Evolutionary conservation across 2,329 filamentous ascomycete species (phyloP), one percentile per base, ranked within the genome.

Genomic region (Dendrostoma leiphaemia): DNA sequence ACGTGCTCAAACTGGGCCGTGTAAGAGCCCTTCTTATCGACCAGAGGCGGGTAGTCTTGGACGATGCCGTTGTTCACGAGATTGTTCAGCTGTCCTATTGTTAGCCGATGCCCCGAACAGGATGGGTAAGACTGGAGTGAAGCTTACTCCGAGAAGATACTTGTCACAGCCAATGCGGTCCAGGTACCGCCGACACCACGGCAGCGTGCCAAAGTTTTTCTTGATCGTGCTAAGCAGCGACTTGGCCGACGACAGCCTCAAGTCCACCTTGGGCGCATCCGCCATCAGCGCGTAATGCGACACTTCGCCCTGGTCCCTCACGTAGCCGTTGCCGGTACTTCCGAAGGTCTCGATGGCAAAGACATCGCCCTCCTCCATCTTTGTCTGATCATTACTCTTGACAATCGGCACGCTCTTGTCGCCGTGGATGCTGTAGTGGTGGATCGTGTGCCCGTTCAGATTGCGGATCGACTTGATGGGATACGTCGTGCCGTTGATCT

Each of bases 311-410:
- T 96, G 90, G 66, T 97, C 91, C 61, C 84, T 78, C 53, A 96
- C 90, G 67, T 90, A 89, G 61, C 91, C 92, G 68, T 90, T 92
- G 60, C 92, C 93, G 21, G 92, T 97, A 69, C 88, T 94, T 57
- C 92, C 93, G 70, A 97, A 97, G 0, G 92, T 97, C 76, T 97
- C 92, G 63, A 97, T 96, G 60, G 92, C 92, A 70, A 95, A 97
- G 17, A 91, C 86, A 67, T 97, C 92, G 38, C 91, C 91, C 73
- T 97, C 93, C 74, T 97, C 92, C 93, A 97, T 97, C 80, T 96
- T 96, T 49, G 91, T 95, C 69, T 87, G 85, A 66, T 96, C 90
- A 59, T 83, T 83, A 59, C 85, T 87, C 77, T 96, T 96, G 60
- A 97, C 91, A 65, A 97, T 96, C 0, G 92, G 93, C 48, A 97